A percentile compares a stretch with the other conserved stretches of the same genome.
phyloP scores from a whole-genome alignment of 768 basidiomycete genomes.

The Thelephora aurantiotincta region DNA sequence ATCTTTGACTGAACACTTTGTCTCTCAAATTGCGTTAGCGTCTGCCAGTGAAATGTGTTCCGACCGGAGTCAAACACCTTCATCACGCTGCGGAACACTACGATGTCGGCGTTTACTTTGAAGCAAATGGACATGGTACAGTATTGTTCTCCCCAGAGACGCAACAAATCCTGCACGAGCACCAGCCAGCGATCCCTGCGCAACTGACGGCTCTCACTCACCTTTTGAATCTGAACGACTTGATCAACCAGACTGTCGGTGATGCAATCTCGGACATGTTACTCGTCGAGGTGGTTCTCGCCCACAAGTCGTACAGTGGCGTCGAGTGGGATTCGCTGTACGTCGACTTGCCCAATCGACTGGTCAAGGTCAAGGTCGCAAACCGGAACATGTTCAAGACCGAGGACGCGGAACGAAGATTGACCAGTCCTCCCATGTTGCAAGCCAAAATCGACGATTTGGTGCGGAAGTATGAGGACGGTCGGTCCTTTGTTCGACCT shows the following conservation, averaged over 20 bases:
- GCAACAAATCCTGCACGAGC: conserved; percentile 38
- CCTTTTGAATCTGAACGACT: conserved; percentile 58
- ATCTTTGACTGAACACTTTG: background rate
- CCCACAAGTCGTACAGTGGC: conserved; percentile 75
- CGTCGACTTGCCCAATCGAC: conserved; percentile 83
- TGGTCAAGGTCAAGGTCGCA: conserved; percentile 83
- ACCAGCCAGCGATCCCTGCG: conserved; percentile 69
- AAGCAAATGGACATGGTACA: conserved; percentile 98
- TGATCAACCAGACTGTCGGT: conserved; percentile 97
- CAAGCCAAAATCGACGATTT: conserved; percentile 76
- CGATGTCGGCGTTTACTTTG: conserved; percentile 96
- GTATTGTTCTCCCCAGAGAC: conserved; percentile 82
- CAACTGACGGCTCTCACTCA: conserved; percentile 71
- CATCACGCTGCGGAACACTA: conserved; percentile 94
- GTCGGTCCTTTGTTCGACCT: conserved; percentile 88
- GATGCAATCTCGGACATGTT: conserved; percentile 95
- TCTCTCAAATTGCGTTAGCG: conserved; percentile 31
- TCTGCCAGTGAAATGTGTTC: conserved; percentile 86
- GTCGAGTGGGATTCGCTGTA: conserved; percentile 90
- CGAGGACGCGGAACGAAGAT: conserved; percentile 82
- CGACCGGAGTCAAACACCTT: conserved; percentile 95
- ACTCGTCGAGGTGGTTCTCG: conserved; percentile 83
- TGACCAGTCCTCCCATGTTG: conserved; percentile 67
- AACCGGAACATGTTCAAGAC: conserved; percentile 81
- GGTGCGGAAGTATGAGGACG: conserved; percentile 63